Conservation (phyloP, 2,329 filamentous ascomycete species). For the Xylaria digitata region DNA sequence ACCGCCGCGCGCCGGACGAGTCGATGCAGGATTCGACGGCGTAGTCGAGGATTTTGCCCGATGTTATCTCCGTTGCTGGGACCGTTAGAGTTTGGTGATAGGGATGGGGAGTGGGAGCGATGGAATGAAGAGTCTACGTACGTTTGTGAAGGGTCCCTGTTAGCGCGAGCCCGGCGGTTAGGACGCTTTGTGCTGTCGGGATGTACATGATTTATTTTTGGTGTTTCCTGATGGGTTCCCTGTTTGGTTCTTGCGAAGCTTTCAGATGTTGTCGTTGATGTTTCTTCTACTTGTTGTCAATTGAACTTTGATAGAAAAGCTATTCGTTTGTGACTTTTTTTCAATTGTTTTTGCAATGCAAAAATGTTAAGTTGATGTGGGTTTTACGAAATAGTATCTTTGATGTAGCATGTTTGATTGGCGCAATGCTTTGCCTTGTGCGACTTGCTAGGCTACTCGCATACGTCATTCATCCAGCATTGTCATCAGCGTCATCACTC, state of each 20-base stretch:
- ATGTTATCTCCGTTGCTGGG: slow-evolving; percentile 45
- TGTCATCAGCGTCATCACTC: slow-evolving; percentile 5
- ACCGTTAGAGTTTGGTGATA: background rate
- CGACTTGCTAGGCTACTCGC: background rate
- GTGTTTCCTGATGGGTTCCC: no score
- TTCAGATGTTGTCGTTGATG: no score
- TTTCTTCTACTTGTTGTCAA: background rate
- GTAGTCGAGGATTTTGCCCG: slow-evolving; percentile 56
- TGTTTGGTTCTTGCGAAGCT: no score
- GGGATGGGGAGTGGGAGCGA: background rate
- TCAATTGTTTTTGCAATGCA: background rate
- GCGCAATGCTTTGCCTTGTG: background rate
- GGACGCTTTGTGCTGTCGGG: slow-evolving; percentile 45
- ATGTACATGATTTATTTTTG: slow-evolving; percentile 44
- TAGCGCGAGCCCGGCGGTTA: slow-evolving; percentile 47
- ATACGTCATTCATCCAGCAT: slow-evolving; percentile 3
- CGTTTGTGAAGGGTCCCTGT: slow-evolving; percentile 42
- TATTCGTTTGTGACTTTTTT: background rate
- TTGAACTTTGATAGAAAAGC: background rate
- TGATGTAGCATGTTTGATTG: background rate
- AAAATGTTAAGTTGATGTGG: background rate
- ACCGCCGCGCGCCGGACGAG: slow-evolving; percentile 53
- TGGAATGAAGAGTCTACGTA: slow-evolving; percentile 33
- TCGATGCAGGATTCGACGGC: slow-evolving; percentile 57
- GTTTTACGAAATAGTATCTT: background rate